Evolutionary conservation across 208 protist species (phyloP), one percentile per base, ranked within the genome.

Genomic region (Leishmania amazonensis): DNA sequence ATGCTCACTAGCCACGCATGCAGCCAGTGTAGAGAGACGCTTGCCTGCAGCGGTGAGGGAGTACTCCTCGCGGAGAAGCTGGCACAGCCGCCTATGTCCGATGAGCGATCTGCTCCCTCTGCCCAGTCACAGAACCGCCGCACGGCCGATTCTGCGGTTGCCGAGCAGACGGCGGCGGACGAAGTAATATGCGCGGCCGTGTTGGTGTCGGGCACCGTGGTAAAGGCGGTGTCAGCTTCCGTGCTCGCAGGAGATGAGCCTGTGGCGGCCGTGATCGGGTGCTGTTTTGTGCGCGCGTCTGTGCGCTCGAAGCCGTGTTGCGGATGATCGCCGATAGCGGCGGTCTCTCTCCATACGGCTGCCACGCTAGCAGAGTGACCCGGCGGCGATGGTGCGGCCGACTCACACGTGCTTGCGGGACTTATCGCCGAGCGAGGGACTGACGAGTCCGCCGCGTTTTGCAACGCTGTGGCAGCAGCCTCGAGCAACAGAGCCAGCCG

Each of bases 391-490:
- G 13, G 6, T 19, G 42, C 42, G 24, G 68, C 11, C 9, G 42
- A 19, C 42, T 35, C 42, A n/a, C 40, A 51, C 68, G 21, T 7
- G 40, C 42, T 51, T 21, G 45, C 31, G 1, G 28, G 6, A 6
- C 19, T 24, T 2, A 19, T 60, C 8, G 31, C 19, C 47, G 73
- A 24, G 51, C 13, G n/a, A 3, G 35, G 9, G 11, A 19, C 19
- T 5, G 68, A 42, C 54, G 4, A 31, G 31, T 79, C 75, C 8
- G 81, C 75, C 11, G 74, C 45, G 2, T 31, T 68, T 40, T 81
- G 70, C 35, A 85, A 53, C 47, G 53, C 81, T 13, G 73, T 42
- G 24, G 76, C 75, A 17, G 68, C 70, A 35, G 67, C 35, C 13
- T 78, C 76, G 9, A 85, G 58, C 7, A 57, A 31, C 21, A 42